Percentiles rank a stretch among this genome's conserved stretches.
phyloP scores from a whole-genome alignment of 495 filamentous ascomycete genomes.

The Clavariopsis aquatica region DNA sequence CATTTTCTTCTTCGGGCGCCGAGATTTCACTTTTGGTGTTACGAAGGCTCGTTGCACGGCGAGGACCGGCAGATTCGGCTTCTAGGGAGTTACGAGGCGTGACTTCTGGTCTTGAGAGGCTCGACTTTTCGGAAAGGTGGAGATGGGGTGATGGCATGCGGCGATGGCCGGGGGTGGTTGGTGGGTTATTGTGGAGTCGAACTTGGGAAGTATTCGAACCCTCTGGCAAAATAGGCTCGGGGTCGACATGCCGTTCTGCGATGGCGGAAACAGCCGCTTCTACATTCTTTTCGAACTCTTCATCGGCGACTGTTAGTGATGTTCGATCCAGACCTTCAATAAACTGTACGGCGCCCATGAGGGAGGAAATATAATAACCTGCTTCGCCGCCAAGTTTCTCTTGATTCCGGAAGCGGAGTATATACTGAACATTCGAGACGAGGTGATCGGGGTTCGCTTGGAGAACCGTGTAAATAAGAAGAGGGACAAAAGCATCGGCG shows the following conservation, averaged over 20 bases:
- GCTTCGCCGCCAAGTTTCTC: slow-evolving; percentile 96
- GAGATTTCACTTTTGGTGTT: slow-evolving; percentile 52
- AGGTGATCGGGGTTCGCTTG: slow-evolving; percentile 92
- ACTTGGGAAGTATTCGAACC: slow-evolving; percentile 25
- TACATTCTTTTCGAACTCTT: slow-evolving; percentile 92
- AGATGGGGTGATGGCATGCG: slow-evolving; percentile 41
- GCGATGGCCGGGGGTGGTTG: slow-evolving; percentile 34
- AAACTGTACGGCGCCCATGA: slow-evolving; percentile 97
- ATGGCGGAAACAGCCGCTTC: slow-evolving; percentile 96
- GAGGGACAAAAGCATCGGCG: slow-evolving; percentile 92
- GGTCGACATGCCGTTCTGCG: slow-evolving; percentile 73
- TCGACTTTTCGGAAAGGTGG: slow-evolving; percentile 62
- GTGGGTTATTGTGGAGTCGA: slow-evolving; percentile 46
- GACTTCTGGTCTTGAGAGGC: slow-evolving; percentile 55
- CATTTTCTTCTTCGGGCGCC: slow-evolving; percentile 58
- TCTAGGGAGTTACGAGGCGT: slow-evolving; percentile 59
- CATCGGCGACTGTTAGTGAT: slow-evolving; percentile 86
- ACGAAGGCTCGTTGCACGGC: slow-evolving; percentile 48
- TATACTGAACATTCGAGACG: slow-evolving; percentile 97
- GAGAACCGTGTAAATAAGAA: slow-evolving; percentile 93
- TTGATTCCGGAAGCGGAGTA: slow-evolving; percentile 92
- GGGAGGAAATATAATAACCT: slow-evolving; percentile 95
- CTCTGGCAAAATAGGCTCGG: slow-evolving; percentile 37
- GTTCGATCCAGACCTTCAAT: slow-evolving; percentile 95
- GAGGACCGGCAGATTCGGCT: slow-evolving; percentile 54